phyloP scores from a whole-genome alignment of 2,329 filamentous ascomycete species.

The Thermochaetoides dissita region DNA sequence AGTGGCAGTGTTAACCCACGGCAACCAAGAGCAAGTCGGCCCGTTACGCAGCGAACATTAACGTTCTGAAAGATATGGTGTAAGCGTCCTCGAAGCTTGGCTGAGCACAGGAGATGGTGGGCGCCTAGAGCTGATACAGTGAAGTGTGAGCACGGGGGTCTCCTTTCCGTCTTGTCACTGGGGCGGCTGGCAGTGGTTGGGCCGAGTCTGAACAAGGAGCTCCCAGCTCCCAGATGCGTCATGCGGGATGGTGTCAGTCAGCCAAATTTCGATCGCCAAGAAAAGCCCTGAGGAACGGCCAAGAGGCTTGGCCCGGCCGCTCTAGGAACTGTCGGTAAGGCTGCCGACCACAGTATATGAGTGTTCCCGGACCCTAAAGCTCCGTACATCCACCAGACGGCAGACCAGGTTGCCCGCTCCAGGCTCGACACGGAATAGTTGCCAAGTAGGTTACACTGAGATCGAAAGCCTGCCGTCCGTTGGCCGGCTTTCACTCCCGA shows the following conservation, averaged over 20 bases:
- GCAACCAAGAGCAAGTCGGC: too few relatives aligned
- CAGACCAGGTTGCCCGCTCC: background rate
- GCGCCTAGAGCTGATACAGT: too few relatives aligned
- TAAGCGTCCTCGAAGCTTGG: too few relatives aligned
- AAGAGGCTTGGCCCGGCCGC: constrained; percentile 12
- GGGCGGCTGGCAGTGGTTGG: too few relatives aligned
- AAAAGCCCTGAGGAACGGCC: background rate
- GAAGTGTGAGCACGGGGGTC: too few relatives aligned
- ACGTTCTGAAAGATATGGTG: too few relatives aligned
- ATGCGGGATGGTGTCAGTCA: too few relatives aligned
- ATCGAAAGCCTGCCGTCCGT: constrained; percentile 1
- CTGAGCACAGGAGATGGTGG: too few relatives aligned
- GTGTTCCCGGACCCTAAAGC: constrained; percentile 6
- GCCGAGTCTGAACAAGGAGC: background rate
- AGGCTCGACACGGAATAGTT: constrained; percentile 2
- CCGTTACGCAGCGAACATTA: too few relatives aligned
- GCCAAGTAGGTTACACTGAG: constrained; percentile 9
- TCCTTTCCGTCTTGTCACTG: too few relatives aligned
- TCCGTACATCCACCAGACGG: constrained; percentile 4
- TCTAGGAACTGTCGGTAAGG: constrained; percentile 11
- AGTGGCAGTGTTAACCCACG: too few relatives aligned
- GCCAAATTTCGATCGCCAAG: background rate
- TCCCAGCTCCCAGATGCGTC: too few relatives aligned
- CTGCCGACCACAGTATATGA: constrained; percentile 5
- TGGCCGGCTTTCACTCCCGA: background rate